These are phyloP conservation scores for Suillus subluteus DNA, from an alignment of 768 basidiomycete genomes.

Conservation along the genomic window DNA sequence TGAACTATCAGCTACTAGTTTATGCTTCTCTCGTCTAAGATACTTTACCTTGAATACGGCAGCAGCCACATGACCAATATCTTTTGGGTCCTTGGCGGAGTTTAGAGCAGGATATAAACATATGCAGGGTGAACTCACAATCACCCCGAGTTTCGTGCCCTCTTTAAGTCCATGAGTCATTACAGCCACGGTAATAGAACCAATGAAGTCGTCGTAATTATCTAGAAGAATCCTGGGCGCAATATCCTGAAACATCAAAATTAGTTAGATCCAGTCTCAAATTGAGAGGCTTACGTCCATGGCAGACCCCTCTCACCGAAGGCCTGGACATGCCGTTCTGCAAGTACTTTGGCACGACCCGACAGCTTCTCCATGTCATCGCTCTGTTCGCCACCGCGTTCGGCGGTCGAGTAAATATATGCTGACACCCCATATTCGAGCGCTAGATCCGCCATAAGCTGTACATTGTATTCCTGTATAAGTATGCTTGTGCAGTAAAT, in stretches of 20 bases:
- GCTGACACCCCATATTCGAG: constrained; percentile 38
- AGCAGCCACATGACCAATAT: constrained; percentile 39
- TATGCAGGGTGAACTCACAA: constrained; percentile 31
- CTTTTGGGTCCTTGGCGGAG: constrained; percentile 33
- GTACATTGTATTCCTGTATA: neutral
- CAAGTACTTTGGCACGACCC: constrained; percentile 39
- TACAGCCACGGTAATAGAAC: constrained; percentile 38
- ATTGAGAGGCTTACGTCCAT: constrained; percentile 41
- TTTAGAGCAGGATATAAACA: neutral
- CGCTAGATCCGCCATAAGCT: constrained; percentile 42
- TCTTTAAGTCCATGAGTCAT: constrained; percentile 38
- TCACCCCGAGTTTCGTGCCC: constrained; percentile 35
- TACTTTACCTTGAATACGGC: constrained; percentile 34
- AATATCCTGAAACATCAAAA: constrained; percentile 33
- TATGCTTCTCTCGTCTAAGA: neutral
- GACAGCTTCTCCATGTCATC: constrained; percentile 33
- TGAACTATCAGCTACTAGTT: neutral
- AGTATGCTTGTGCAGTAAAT: neutral
- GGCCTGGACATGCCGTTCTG: constrained; percentile 40
- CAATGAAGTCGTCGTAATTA: constrained; percentile 41
- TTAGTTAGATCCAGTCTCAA: neutral
- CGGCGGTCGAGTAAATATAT: constrained; percentile 42
- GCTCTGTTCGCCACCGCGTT: constrained; percentile 40
- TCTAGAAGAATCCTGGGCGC: constrained; percentile 49
- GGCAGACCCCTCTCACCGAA: constrained; percentile 34